Evolutionary conservation across 495 filamentous ascomycete genomes (phyloP).

Genomic region (Platismatia glauca): DNA sequence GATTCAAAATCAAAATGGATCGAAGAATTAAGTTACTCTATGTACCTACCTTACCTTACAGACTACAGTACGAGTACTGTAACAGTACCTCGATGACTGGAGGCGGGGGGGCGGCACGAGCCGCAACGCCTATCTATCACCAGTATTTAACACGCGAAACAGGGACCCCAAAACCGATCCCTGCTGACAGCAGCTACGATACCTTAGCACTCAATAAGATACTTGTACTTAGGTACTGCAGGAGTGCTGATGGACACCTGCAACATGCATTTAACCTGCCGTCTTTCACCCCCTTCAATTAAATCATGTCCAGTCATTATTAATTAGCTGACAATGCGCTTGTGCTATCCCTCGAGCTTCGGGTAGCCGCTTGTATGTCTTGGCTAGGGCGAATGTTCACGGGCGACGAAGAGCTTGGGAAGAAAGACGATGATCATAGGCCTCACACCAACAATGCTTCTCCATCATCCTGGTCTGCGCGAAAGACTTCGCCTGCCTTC

Average conservation of each 20-base stretch:
- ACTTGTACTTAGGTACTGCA: background rate
- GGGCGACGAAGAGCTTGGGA: constrained; percentile 59
- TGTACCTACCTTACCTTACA: too few species aligned
- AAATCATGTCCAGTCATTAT: background rate
- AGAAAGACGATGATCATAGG: constrained; percentile 57
- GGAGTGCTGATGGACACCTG: background rate
- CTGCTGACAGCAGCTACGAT: too few species aligned
- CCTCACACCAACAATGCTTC: constrained; percentile 26
- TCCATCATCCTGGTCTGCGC: constrained; percentile 27
- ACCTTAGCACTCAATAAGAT: too few species aligned
- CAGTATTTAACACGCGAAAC: too few species aligned
- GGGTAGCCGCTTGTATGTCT: constrained; percentile 29
- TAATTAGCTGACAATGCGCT: constrained; percentile 8
- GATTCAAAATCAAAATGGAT: too few species aligned
- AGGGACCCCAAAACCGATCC: too few species aligned
- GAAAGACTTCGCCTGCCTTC: constrained; percentile 24
- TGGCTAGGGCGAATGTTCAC: constrained; percentile 38
- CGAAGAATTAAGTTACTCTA: too few species aligned
- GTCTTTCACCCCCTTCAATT: background rate
- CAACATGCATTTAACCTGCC: background rate
- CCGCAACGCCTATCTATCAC: background rate
- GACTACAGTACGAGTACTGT: too few species aligned
- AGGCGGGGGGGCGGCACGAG: background rate
- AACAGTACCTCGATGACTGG: too few species aligned
- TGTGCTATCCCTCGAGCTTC: constrained; percentile 17